A percentile compares a stretch with the other conserved stretches of the same genome.
Evolutionary conservation across 306 rosid genomes (phyloP).

Genomic region (Sicyos baderoa): DNA sequence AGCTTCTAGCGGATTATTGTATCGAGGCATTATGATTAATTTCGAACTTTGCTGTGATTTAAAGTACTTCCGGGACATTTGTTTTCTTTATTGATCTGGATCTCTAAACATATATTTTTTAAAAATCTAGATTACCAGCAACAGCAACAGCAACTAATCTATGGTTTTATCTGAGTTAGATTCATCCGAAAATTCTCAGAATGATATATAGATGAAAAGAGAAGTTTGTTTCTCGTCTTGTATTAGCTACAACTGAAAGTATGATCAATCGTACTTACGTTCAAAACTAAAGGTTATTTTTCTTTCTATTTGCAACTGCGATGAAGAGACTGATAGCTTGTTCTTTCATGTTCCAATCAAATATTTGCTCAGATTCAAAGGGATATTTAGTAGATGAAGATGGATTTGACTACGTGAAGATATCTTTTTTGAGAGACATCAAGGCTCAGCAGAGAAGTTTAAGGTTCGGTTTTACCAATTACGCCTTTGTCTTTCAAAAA

Average conservation of each 20-base stretch:
- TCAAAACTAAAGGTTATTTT: slow-evolving; percentile 6
- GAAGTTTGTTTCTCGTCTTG: background rate
- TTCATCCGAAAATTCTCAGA: background rate
- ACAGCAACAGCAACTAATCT: background rate
- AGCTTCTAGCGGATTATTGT: background rate
- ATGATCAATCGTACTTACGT: background rate
- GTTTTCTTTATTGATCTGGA: background rate
- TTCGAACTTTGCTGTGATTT: slow-evolving; percentile 1
- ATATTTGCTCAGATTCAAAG: slow-evolving; percentile 60
- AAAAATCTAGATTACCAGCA: background rate
- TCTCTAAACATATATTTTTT: slow-evolving; percentile 5
- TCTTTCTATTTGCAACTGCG: slow-evolving; percentile 6
- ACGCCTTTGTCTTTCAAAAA: slow-evolving; percentile 12
- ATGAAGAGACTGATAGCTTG: slow-evolving; percentile 9
- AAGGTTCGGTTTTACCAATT: slow-evolving; percentile 44
- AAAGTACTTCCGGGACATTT: background rate
- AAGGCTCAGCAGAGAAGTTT: slow-evolving; percentile 89
- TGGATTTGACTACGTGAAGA: slow-evolving; percentile 90
- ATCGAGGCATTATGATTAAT: background rate
- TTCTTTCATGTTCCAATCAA: slow-evolving; percentile 10
- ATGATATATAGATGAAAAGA: background rate
- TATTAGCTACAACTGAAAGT: background rate
- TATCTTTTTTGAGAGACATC: slow-evolving; percentile 77
- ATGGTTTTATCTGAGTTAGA: slow-evolving; percentile 6
- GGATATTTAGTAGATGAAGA: slow-evolving; percentile 97